Evolutionary conservation across 805 yeast species (phyloP).

Genomic region (Starmerella riodocensis): DNA sequence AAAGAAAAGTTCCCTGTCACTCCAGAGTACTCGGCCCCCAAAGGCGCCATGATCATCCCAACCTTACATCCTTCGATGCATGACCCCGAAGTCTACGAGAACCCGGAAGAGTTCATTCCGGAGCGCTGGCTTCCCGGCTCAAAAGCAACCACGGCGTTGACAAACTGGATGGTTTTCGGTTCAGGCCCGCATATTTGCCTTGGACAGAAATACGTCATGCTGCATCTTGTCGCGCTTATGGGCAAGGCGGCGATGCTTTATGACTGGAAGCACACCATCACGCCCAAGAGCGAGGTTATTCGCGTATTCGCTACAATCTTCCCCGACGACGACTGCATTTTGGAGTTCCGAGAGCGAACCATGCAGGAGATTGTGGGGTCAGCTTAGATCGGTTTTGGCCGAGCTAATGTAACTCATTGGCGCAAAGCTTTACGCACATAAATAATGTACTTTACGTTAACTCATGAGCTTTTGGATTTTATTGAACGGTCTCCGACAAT

Average conservation of each 20-base stretch:
- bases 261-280: slow-evolving; percentile 70
- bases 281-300: slow-evolving; percentile 77
- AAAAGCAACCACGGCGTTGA: slow-evolving; percentile 58
- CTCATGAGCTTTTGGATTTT: too few species aligned
- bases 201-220: slow-evolving; percentile 87
- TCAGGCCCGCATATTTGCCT: slow-evolving; percentile 94
- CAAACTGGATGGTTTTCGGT: slow-evolving; percentile 95
- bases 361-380: slow-evolving; percentile 13
- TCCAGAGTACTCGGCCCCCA: slow-evolving; percentile 79
- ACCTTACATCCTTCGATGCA: slow-evolving; percentile 91
- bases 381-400: too few species aligned
- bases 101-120: slow-evolving; percentile 89
- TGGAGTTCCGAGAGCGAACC: slow-evolving; percentile 40
- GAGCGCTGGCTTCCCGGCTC: slow-evolving; percentile 83
- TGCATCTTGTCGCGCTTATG: slow-evolving; percentile 75
- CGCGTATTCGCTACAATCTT: slow-evolving; percentile 96
- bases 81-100: slow-evolving; percentile 90
- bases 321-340: slow-evolving; percentile 87
- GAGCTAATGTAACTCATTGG: too few species aligned
- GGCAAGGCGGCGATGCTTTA: slow-evolving; percentile 79
- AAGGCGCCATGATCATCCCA: slow-evolving; percentile 94
- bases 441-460: too few species aligned
- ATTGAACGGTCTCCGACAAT: too few species aligned
- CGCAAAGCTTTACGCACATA: too few species aligned
- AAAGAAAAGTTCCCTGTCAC: slow-evolving; percentile 77